Conservation (phyloP, 2,329 filamentous ascomycete species). For the Epichloe gansuensis region DNA sequence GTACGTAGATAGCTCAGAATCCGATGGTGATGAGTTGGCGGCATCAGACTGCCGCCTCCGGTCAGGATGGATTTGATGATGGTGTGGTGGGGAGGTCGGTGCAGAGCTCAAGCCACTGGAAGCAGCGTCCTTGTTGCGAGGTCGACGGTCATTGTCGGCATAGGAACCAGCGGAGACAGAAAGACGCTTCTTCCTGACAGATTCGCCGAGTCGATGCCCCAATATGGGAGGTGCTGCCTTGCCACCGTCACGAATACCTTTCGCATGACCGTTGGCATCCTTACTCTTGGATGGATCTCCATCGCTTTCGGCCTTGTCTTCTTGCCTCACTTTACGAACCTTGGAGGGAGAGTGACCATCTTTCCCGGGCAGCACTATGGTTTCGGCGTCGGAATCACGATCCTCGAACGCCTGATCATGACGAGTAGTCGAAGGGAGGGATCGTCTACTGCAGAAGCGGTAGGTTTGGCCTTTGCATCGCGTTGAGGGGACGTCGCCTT, state of each 20-base stretch:
- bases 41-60: conserved; percentile 24
- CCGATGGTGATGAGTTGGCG: conserved; percentile 32
- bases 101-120: conserved; percentile 48
- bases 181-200: conserved; percentile 38
- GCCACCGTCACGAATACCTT: conserved; percentile 20
- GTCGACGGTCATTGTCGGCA: conserved; percentile 27
- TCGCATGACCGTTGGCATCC: conserved; percentile 17
- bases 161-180: conserved; percentile 17
- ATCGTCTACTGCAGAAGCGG: neutral
- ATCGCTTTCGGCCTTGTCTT: conserved; percentile 49
- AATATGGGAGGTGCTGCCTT: conserved; percentile 21
- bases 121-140: conserved; percentile 32
- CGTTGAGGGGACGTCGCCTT: conserved; percentile 9
- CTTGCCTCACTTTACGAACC: conserved; percentile 51
- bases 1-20: conserved; percentile 39
- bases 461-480: conserved; percentile 5
- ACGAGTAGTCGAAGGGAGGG: conserved; percentile 7
- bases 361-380: conserved; percentile 55
- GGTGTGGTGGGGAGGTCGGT: conserved; percentile 39
- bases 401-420: conserved; percentile 33
- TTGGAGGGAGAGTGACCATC: conserved; percentile 53
- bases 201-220: conserved; percentile 20
- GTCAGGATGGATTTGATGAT: conserved; percentile 18
- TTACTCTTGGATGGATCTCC: conserved; percentile 25
- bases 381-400: conserved; percentile 60